These are phyloP conservation scores for Emydomyces testavorans DNA, from an alignment of 2,329 filamentous ascomycete genomes.

Conservation along the genomic window DNA sequence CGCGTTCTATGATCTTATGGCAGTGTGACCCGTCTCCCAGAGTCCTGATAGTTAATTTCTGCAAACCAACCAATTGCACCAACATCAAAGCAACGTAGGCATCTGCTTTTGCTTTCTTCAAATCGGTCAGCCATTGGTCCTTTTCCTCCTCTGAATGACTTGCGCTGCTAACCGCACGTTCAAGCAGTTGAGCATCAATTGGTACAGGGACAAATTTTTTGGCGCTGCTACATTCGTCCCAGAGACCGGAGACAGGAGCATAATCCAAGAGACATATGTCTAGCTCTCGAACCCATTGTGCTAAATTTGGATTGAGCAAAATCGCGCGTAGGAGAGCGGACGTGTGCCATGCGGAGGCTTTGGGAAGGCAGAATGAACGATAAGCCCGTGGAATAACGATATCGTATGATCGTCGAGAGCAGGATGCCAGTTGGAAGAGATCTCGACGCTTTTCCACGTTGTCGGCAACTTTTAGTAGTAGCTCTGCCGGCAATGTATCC, in stretches of 20 bases:
- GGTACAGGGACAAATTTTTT: background rate
- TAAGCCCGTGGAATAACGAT: slow-evolving; percentile 5
- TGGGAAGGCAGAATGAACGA: background rate
- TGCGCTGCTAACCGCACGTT: background rate
- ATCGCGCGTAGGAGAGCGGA: slow-evolving; percentile 1
- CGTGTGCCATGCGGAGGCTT: background rate
- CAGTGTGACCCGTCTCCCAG: background rate
- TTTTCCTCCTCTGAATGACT: slow-evolving; percentile 4
- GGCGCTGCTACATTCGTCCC: background rate
- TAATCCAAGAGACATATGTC: background rate
- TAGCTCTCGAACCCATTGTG: slow-evolving; percentile 4
- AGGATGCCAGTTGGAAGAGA: slow-evolving; percentile 2
- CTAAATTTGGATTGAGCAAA: slow-evolving; percentile 3
- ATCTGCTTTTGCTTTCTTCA: slow-evolving; percentile 1
- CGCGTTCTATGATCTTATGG: slow-evolving; percentile 1
- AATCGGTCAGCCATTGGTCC: background rate
- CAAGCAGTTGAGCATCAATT: background rate
- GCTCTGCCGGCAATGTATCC: slow-evolving; percentile 6
- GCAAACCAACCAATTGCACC: background rate
- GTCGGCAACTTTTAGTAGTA: slow-evolving; percentile 3
- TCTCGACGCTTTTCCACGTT: background rate
- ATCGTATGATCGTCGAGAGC: slow-evolving; percentile 10
- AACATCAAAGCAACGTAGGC: slow-evolving; percentile 8
- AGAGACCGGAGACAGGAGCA: background rate
- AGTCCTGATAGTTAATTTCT: background rate